A percentile compares a stretch with the other conserved stretches of the same genome.
Evolutionary conservation across 73 alveolate genomes (phyloP).

Genomic region (Paramecium pentaurelia): DNA sequence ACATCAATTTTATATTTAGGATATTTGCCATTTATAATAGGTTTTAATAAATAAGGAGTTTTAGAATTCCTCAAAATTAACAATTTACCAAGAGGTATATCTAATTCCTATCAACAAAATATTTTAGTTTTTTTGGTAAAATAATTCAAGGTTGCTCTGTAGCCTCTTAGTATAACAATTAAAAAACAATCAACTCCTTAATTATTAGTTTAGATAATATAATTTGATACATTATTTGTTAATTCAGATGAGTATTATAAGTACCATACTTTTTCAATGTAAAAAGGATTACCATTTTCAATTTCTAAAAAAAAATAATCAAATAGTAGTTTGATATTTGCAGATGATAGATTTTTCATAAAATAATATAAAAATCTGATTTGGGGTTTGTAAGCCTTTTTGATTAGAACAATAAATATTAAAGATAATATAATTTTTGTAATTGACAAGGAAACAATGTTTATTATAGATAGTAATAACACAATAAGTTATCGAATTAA

Average conservation of each 20-base stretch:
- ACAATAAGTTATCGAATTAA: background rate
- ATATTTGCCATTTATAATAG: background rate
- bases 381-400: background rate
- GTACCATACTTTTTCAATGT: background rate
- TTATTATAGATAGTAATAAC: background rate
- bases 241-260: background rate
- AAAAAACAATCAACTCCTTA: background rate
- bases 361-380: background rate
- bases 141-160: background rate
- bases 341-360: background rate
- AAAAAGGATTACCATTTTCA: background rate
- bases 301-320: background rate
- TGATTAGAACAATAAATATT: background rate
- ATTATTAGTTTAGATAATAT: too few relatives aligned
- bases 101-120: background rate
- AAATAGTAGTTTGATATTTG: background rate
- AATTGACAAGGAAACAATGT: background rate
- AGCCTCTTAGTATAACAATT: background rate
- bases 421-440: background rate
- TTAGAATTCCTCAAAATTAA: background rate
- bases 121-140: background rate
- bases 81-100: background rate
- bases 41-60: background rate
- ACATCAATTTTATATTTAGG: background rate
- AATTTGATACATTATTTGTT: background rate